Percentiles rank a stretch among this genome's conserved stretches.
Evolutionary conservation across 192 early-diverging fungal genomes (phyloP).

Genomic region (Ambispora gerdemannii): DNA sequence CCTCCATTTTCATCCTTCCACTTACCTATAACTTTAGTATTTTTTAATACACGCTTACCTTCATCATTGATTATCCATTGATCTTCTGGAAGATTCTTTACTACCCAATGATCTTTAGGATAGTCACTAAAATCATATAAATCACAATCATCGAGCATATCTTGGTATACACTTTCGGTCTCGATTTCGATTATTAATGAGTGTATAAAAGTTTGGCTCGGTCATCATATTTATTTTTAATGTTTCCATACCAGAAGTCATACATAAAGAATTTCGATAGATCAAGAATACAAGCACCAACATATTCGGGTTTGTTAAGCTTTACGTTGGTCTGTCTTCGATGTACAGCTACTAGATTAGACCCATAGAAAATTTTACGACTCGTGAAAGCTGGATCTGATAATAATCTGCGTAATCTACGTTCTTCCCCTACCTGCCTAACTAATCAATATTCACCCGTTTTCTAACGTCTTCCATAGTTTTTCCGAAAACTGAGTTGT

Average conservation of each 20-base stretch:
- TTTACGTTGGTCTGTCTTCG: conserved; percentile 26
- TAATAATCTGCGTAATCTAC: conserved; percentile 6
- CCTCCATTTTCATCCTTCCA: conserved; percentile 29
- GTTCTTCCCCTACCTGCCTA: conserved; percentile 21
- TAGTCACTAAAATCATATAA: conserved; percentile 27
- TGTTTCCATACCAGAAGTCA: conserved; percentile 20
- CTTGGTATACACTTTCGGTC: conserved; percentile 25
- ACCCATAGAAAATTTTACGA: conserved; percentile 21
- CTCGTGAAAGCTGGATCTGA: conserved; percentile 20
- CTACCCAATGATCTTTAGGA: conserved; percentile 21
- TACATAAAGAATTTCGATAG: conserved; percentile 27
- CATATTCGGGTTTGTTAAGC: conserved; percentile 25
- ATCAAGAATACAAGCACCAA: conserved; percentile 22
- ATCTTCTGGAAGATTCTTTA: conserved; percentile 27
- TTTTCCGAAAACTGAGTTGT: conserved; percentile 28
- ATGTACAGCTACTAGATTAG: conserved; percentile 20
- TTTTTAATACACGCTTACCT: conserved; percentile 27
- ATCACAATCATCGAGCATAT: conserved; percentile 25
- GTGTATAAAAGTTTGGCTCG: conserved; percentile 19
- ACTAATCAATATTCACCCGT: conserved; percentile 2
- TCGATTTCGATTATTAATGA: conserved; percentile 27
- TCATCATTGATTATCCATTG: conserved; percentile 28
- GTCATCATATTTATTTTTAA: conserved; percentile 22
- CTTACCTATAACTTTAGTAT: conserved; percentile 27
- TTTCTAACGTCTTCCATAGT: conserved; percentile 17